Evolutionary conservation across 139 green algal genomes (phyloP), one percentile per base, ranked within the genome.

Genomic region (Picochlorum costavermella): DNA sequence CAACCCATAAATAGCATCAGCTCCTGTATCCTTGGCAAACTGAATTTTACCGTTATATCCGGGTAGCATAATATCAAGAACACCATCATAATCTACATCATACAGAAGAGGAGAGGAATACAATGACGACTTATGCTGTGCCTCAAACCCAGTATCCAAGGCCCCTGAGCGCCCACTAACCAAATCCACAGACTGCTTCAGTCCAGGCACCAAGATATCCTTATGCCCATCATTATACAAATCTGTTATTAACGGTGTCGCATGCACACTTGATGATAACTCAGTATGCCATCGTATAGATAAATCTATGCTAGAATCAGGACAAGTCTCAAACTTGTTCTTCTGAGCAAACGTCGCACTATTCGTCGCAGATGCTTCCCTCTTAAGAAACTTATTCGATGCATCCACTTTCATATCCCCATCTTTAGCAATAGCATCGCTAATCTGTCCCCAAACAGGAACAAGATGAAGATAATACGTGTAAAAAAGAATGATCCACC

Each of bases 201-300:
- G 97, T 2, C 82, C 81, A 2, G 92, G 90, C 23, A 98, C 93
- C 16, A 99, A 76, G 25, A 99, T 83, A 59, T 98, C 91, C 63
- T 90, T 92, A 17, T 81, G 78, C 1, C 86, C 89, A 68, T 98
- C 92, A 44, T 74, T 85, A 74, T 85, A 91, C 25, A 97, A 69
- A 67, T 99, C 93, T 2, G 88, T 92, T 72, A 99, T 95, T 20
- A 97, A 67, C 0, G 93, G 93, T 0, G 93, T 98, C 26, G 90
- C 84, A 61, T 99, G 97, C 3, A 98, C 78, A 50, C 71, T 85
- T 26, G 75, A 87, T 28, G 61, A 78, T 2, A 89, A 76, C 65
- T 97, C 86, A 4, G 81, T 85, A 82, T 91, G 90, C 93, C 93
- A 98, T 44, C 74, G 73, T 50, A 97, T 67, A 36, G 88, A 71